phyloP scores from a whole-genome alignment of 108 stramenopile species.

The Aurantiochytrium sp. region DNA sequence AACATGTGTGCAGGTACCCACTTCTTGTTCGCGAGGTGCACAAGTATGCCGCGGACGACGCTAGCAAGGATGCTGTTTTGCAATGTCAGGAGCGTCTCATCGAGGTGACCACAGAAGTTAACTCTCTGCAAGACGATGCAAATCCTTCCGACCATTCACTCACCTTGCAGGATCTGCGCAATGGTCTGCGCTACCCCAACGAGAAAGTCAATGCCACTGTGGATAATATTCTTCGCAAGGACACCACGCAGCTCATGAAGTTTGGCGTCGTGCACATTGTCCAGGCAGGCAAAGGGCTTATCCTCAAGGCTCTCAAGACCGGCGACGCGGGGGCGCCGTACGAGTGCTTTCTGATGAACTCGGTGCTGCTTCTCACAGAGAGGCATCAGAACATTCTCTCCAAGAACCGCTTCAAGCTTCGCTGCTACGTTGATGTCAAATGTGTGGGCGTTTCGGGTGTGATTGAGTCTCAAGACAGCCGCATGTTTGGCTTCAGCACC shows the following conservation, averaged over 20 bases:
- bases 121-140: background rate
- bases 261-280: background rate
- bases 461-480: background rate
- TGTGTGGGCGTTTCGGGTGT: background rate
- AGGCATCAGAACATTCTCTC: background rate
- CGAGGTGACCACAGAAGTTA: constrained; percentile 5
- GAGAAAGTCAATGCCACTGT: background rate
- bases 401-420: background rate
- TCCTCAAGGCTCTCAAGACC: background rate
- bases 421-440: background rate
- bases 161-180: background rate
- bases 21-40: background rate
- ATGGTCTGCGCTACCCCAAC: background rate
- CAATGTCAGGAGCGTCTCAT: background rate
- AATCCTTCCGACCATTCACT: background rate
- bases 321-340: background rate
- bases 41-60: background rate
- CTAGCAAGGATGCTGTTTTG: background rate
- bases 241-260: background rate
- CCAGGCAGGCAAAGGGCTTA: background rate
- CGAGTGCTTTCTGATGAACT: background rate
- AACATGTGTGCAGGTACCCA: background rate
- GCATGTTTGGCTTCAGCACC: background rate
- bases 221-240: background rate
- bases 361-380: background rate